Evolutionary conservation across 2,329 filamentous ascomycete genomes (phyloP), one percentile per base, ranked within the genome.

Genomic region (Scedosporium dehoogii): DNA sequence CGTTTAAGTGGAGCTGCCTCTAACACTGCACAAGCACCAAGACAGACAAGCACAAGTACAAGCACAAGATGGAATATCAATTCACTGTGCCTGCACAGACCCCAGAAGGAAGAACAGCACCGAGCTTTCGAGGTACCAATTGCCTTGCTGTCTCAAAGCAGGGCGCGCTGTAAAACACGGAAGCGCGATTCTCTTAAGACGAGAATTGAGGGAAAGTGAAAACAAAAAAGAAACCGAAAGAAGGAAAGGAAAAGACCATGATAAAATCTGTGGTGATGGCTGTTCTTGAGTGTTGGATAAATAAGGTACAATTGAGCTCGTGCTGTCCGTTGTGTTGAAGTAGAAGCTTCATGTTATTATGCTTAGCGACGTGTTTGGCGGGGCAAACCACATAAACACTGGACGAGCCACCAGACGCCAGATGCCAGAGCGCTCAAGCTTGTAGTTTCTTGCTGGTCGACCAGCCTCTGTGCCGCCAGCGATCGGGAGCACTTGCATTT

Each of bases 1-100:
- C 59, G 59, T 61, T 51, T 61, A 51, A 55, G 59, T 51, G 59
- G 59, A 41, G 55, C 25, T 38, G 3, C 6, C 27, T n/a, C 55
- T 10, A 38, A 6, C 33, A 38, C 2, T 38, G 33, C 33, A 38
- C 33, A 38, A 38, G 33, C 33, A 38, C 33, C 9, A 38, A 38
- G 33, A 38, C 33, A 38, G 33, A 38, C 33, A 14, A 38, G 33
- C 33, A 38, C 33, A 38, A 38, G 33, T 14, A 38, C 33, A 38
- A 38, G 33, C 33, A 38, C 33, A 38, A 38, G 10, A 38, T 14
- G 33, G 33, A 38, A 38, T 38, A 38, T 38, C 10, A 38, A 38
- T 38, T 12, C 3, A 38, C 3, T 38, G 10, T 38, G 12, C 33
- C 33, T 12, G 33, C 33, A 38, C 33, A 38, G 33, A 4, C 3